Evolutionary conservation across 208 protist species (phyloP), one percentile per base, ranked within the genome.

Genomic region (Spongospora subterranea): DNA sequence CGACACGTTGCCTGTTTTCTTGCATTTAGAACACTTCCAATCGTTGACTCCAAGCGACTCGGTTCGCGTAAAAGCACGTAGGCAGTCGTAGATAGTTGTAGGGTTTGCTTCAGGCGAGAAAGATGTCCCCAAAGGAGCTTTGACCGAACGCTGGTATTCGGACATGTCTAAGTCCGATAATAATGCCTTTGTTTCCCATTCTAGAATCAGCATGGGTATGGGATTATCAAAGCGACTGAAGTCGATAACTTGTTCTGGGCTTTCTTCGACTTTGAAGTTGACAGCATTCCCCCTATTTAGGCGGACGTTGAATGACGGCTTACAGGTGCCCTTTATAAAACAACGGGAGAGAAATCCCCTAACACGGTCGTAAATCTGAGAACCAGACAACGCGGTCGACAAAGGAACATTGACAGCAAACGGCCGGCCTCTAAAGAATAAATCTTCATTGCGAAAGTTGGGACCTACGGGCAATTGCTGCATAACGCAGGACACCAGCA

Each of bases 21-120:
- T 6, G 71, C 71, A 82, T 17, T 6, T 20, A 35, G 71, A 43
- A 43, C 71, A 82, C 6, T 6, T 35, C 71, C 71, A 82, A n/a
- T 82, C 71, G n/a, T 82, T 35, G 71, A 82, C 40, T 6, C 71
- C 71, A 13, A 82, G 71, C 71, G 71, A 82, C 71, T 82, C 71
- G 17, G 40, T 43, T 17, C n/a, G 6, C 11, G 71, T 82, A 43
- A 82, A 82, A 6, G n/a, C 71, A 20, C n/a, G 6, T 6, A 82
- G n/a, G 71, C 71, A 82, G 35, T 82, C 71, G 35, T 43, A 35
- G 71, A 82, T 82, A 6, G 71, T 82, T 13, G 35, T 20, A 82
- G 71, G 6, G 11, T 6, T 6, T 6, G 6, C n/a, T 6, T 20
- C n/a, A 6, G 71, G 40, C 6, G 71, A 20, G 17, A 35, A 35